phyloP scores from a whole-genome alignment of 2,329 filamentous ascomycete species.

The Corniculantispora saksenae region DNA sequence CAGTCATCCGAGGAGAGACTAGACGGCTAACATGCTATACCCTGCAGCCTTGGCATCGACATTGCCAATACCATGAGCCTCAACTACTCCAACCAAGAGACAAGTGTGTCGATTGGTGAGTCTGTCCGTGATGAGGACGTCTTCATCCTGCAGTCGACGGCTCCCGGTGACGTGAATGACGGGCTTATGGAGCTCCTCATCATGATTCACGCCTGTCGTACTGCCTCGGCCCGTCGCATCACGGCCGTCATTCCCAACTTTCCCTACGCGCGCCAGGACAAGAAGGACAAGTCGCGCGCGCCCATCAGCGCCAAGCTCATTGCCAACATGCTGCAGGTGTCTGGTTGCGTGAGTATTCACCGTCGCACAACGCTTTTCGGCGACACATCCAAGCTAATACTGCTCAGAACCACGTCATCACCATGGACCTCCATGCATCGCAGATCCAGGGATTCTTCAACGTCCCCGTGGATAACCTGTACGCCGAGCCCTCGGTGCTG shows the following conservation, averaged over 20 bases:
- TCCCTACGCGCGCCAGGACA: slow-evolving; percentile 94
- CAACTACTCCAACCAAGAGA: slow-evolving; percentile 86
- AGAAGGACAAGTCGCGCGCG: slow-evolving; percentile 92
- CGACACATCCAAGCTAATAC: background rate
- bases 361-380: background rate
- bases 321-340: slow-evolving; percentile 96
- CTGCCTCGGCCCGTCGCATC: slow-evolving; percentile 75
- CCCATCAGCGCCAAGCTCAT: slow-evolving; percentile 95
- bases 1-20: background rate
- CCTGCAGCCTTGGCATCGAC: slow-evolving; percentile 69
- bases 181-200: slow-evolving; percentile 97
- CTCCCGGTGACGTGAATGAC: slow-evolving; percentile 95
- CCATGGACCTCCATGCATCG: slow-evolving; percentile 91
- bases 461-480: slow-evolving; percentile 73
- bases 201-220: slow-evolving; percentile 90
- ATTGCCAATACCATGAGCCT: slow-evolving; percentile 78
- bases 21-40: slow-evolving; percentile 25
- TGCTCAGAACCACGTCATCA: slow-evolving; percentile 64
- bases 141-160: slow-evolving; percentile 94
- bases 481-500: slow-evolving; percentile 89
- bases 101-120: slow-evolving; percentile 90
- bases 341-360: slow-evolving; percentile 62
- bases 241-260: slow-evolving; percentile 96
- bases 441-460: slow-evolving; percentile 98
- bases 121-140: slow-evolving; percentile 97